These are phyloP conservation scores for Ustilago lituana DNA, from an alignment of 1,284 basidiomycete species.

Conservation along the genomic window DNA sequence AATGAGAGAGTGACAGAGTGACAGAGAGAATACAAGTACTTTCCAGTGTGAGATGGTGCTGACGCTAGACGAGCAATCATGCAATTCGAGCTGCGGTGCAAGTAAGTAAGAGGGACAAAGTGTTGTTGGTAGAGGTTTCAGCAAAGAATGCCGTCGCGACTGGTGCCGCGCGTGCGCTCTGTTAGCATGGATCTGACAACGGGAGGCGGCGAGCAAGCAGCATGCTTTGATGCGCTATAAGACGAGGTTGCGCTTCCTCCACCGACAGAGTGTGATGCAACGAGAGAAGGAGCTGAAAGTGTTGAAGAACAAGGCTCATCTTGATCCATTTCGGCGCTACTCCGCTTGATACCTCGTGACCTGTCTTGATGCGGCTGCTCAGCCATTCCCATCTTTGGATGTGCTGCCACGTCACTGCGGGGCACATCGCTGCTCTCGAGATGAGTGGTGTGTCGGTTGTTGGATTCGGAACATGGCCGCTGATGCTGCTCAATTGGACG, in stretches of 20 bases:
- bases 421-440: conserved; percentile 17
- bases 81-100: too few species aligned
- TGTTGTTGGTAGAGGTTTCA: too few species aligned
- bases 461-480: conserved; percentile 13
- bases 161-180: conserved; percentile 19
- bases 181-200: conserved; percentile 17
- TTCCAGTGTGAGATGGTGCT: too few species aligned
- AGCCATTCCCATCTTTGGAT: neutral
- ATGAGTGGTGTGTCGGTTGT: conserved; percentile 11
- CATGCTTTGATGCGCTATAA: conserved; percentile 12
- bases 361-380: conserved; percentile 1
- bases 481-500: conserved; percentile 6
- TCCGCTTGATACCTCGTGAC: conserved; percentile 24
- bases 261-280: neutral
- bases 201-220: conserved; percentile 19
- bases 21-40: too few species aligned
- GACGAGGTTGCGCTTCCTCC: neutral
- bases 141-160: conserved; percentile 35
- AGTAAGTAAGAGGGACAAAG: too few species aligned
- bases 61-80: too few species aligned
- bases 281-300: conserved; percentile 1
- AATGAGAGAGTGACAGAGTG: too few species aligned
- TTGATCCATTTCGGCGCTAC: conserved; percentile 36
- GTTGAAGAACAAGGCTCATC: conserved; percentile 8
- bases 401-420: neutral